phyloP scores from a whole-genome alignment of 371 early-diverging fungal species.

The Rhizopus stolonifer region DNA sequence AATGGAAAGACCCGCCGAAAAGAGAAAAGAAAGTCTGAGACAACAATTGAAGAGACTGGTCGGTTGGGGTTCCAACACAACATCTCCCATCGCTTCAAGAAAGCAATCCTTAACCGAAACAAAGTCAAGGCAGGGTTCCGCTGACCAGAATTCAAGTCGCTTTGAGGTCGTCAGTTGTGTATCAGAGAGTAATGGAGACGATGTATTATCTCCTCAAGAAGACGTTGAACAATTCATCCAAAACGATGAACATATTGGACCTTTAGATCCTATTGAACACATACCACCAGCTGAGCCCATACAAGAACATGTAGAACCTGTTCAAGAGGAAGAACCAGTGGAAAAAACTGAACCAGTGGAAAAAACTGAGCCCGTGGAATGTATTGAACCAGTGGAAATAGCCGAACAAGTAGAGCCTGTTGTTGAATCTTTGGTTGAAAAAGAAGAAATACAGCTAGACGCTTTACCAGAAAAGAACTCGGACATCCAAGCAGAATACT shows the following conservation, averaged over 20 bases:
- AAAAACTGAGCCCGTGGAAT: too few relatives aligned
- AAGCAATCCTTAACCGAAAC: neutral
- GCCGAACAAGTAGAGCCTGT: too few relatives aligned
- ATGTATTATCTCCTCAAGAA: constrained; percentile 17
- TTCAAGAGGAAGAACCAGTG: too few relatives aligned
- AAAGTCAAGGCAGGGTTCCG: constrained; percentile 21
- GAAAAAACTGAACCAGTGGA: too few relatives aligned
- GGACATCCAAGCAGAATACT: neutral
- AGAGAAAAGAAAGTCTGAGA: constrained; percentile 34
- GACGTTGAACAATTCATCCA: constrained; percentile 11
- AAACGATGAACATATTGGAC: neutral
- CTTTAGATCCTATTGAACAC: constrained; percentile 6
- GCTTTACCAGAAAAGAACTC: neutral
- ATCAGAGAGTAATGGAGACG: constrained; percentile 15
- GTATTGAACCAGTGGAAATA: too few relatives aligned
- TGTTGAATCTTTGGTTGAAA: too few relatives aligned
- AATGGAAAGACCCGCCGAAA: constrained; percentile 1
- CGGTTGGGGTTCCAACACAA: constrained; percentile 41
- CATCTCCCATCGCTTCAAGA: constrained; percentile 4
- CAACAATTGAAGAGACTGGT: constrained; percentile 45
- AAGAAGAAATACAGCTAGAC: neutral
- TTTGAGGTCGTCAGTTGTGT: constrained; percentile 2
- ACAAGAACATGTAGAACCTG: too few relatives aligned
- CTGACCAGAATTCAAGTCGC: neutral
- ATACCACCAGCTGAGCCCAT: too few relatives aligned